phyloP scores from a whole-genome alignment of 2,329 filamentous ascomycete genomes.

The Aspergillus ruber region DNA sequence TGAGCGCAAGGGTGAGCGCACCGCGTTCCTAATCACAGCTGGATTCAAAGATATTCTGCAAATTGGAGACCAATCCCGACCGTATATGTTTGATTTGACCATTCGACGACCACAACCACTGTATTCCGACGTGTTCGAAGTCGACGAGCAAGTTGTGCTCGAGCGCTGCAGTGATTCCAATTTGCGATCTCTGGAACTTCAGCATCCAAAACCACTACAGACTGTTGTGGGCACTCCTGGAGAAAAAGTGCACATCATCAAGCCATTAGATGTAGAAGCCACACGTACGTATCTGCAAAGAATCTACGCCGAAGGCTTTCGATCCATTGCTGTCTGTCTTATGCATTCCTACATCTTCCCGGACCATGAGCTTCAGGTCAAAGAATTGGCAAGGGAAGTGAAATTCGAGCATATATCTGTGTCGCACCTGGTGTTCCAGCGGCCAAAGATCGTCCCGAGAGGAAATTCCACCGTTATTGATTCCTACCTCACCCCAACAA shows the following conservation, averaged over 20 bases:
- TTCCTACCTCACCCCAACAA: constrained; percentile 72
- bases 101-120: too few relatives aligned
- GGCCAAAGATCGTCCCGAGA: constrained; percentile 63
- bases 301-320: constrained; percentile 64
- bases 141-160: constrained; percentile 83
- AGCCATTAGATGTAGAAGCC: constrained; percentile 50
- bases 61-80: too few relatives aligned
- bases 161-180: constrained; percentile 83
- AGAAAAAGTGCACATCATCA: constrained; percentile 65
- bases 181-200: constrained; percentile 57
- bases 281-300: constrained; percentile 56
- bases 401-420: constrained; percentile 79
- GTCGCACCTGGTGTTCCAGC: constrained; percentile 53
- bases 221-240: constrained; percentile 61
- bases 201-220: constrained; percentile 22
- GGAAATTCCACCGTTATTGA: constrained; percentile 73
- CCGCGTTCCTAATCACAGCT: too few relatives aligned
- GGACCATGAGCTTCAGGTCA: constrained; percentile 73
- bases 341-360: constrained; percentile 93
- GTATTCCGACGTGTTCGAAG: constrained; percentile 17
- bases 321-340: constrained; percentile 79
- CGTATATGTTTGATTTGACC: too few relatives aligned
- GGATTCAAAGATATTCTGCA: too few relatives aligned
- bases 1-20: too few relatives aligned
- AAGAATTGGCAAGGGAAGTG: constrained; percentile 68